These are phyloP conservation scores for Dorcoceras hygrometricum DNA, from an alignment of 257 asterid species.

Conservation along the genomic window DNA sequence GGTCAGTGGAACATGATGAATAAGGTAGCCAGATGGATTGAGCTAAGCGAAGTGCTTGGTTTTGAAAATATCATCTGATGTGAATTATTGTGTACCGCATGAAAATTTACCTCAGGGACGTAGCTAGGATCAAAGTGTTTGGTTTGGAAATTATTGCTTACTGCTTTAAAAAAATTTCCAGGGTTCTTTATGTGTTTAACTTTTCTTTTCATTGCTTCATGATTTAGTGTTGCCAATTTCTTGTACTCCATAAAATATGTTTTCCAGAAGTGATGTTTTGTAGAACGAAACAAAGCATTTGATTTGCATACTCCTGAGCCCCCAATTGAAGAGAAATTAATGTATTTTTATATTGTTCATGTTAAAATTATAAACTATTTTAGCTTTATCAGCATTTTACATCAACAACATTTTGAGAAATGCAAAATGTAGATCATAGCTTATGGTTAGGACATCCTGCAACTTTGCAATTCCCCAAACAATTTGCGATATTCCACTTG, in stretches of 20 bases:
- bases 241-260: too few species aligned
- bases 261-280: too few species aligned
- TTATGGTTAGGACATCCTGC: not conserved
- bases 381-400: not conserved
- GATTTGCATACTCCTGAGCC: too few species aligned
- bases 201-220: too few species aligned
- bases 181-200: too few species aligned
- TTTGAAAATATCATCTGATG: not conserved
- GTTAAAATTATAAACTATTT: not conserved
- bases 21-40: constrained; percentile 43
- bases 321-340: not conserved
- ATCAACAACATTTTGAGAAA: not conserved
- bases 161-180: too few species aligned
- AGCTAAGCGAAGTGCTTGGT: not conserved
- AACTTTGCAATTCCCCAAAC: not conserved
- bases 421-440: not conserved
- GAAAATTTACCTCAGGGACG: not conserved
- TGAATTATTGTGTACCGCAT: not conserved
- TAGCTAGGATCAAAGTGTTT: too few species aligned
- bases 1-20: constrained; percentile 99
- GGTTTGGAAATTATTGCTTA: too few species aligned
- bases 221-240: too few species aligned
- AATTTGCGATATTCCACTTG: not conserved
- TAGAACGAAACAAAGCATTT: too few species aligned
- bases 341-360: not conserved